Conservation (phyloP, 805 yeast species). For the Saccharomycopsis schoenii region DNA sequence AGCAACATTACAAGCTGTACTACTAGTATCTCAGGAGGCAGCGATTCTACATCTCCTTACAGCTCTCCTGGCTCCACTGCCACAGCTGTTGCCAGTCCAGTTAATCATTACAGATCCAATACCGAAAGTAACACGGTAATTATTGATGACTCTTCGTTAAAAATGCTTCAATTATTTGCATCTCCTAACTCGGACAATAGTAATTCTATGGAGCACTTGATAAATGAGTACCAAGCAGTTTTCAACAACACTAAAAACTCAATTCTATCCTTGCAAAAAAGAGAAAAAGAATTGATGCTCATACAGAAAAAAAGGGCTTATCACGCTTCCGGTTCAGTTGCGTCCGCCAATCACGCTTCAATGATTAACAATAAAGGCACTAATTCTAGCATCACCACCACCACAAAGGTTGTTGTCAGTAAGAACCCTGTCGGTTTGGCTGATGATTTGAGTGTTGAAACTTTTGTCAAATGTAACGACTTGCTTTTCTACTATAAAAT, state of each 20-base stretch:
- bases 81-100: not conserved
- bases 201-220: not conserved
- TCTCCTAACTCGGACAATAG: not conserved
- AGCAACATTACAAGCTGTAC: not conserved
- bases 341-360: too few relatives aligned
- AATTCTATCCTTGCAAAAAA: not conserved
- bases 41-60: not conserved
- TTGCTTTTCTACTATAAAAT: slow-evolving; percentile 15
- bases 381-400: too few relatives aligned
- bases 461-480: slow-evolving; percentile 12
- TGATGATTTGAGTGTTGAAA: slow-evolving; percentile 1
- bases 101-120: not conserved
- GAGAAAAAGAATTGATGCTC: not conserved
- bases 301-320: not conserved
- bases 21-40: not conserved
- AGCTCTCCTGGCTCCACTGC: not conserved
- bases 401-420: not conserved
- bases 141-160: not conserved
- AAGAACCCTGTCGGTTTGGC: not conserved
- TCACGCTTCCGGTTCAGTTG: not conserved
- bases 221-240: not conserved
- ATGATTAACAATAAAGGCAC: not conserved
- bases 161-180: not conserved
- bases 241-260: not conserved
- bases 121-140: not conserved